Conservation (phyloP, 768 basidiomycete species). For the Pleurotus sapidus region DNA sequence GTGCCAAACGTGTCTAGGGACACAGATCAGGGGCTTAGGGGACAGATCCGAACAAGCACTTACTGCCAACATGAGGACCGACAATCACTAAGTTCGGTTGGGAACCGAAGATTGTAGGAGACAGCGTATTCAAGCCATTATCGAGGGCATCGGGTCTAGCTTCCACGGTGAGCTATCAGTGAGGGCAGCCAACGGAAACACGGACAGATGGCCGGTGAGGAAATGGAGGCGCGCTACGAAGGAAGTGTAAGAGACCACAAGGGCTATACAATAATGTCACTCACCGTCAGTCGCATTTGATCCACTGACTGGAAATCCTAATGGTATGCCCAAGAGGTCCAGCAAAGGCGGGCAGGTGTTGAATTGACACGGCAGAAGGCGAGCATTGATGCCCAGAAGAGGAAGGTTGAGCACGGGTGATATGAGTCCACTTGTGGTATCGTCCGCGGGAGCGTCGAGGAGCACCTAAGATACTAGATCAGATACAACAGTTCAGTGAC, state of each 20-base stretch:
- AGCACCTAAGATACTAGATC: neutral
- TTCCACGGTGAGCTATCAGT: neutral
- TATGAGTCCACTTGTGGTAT: neutral
- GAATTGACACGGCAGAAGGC: slow-evolving; percentile 5
- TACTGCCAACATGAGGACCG: slow-evolving; percentile 31
- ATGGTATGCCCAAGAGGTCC: slow-evolving; percentile 1
- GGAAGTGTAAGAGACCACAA: too few species aligned
- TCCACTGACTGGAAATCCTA: neutral
- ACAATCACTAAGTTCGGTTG: slow-evolving; percentile 33
- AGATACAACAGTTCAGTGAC: neutral
- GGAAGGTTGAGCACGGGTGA: neutral
- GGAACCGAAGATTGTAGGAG: slow-evolving; percentile 25
- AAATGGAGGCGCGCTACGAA: slow-evolving; percentile 12
- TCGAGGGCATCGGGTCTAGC: slow-evolving; percentile 9
- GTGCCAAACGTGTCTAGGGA: slow-evolving; percentile 16
- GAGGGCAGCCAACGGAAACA: neutral
- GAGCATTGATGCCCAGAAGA: neutral
- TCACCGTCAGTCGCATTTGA: slow-evolving; percentile 3
- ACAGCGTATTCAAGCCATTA: slow-evolving; percentile 29
- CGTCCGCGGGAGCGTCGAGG: slow-evolving; percentile 1
- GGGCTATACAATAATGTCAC: neutral
- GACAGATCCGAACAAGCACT: slow-evolving; percentile 1
- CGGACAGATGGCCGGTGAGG: slow-evolving; percentile 10
- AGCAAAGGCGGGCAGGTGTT: slow-evolving; percentile 2
- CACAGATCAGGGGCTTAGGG: neutral